Evolutionary conservation across 2,329 filamentous ascomycete genomes (phyloP).

Genomic region (Plenodomus tracheiphilus): DNA sequence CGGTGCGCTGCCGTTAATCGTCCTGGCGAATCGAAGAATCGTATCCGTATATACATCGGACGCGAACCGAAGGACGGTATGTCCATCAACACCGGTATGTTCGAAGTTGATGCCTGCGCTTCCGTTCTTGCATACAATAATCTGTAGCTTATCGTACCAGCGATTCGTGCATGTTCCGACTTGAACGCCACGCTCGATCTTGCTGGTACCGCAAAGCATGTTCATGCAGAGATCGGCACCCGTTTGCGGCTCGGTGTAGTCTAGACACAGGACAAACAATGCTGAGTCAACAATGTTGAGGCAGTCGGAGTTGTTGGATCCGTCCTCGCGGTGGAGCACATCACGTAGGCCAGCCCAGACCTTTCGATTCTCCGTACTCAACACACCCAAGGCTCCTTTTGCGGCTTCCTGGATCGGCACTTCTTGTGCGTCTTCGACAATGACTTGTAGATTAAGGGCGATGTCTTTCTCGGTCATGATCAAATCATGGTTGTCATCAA

Average conservation of each 20-base stretch:
- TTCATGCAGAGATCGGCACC: slow-evolving; percentile 91
- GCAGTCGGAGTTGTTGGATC: slow-evolving; percentile 93
- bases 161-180: slow-evolving; percentile 97
- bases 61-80: slow-evolving; percentile 94
- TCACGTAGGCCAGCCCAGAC: slow-evolving; percentile 92
- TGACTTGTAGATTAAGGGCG: slow-evolving; percentile 85
- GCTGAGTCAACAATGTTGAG: slow-evolving; percentile 95
- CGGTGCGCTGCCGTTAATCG: slow-evolving; percentile 92
- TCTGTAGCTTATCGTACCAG: slow-evolving; percentile 99
- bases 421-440: slow-evolving; percentile 86
- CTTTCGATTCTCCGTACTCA: slow-evolving; percentile 96
- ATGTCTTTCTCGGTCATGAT: slow-evolving; percentile 98
- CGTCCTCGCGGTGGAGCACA: slow-evolving; percentile 79
- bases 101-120: slow-evolving; percentile 99
- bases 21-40: slow-evolving; percentile 90
- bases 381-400: slow-evolving; percentile 89
- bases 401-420: slow-evolving; percentile 91
- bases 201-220: slow-evolving; percentile 95
- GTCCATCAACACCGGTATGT: slow-evolving; percentile 95
- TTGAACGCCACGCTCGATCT: slow-evolving; percentile 90
- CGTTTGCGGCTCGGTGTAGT: slow-evolving; percentile 83
- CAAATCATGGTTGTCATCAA: slow-evolving; percentile 90
- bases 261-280: slow-evolving; percentile 87
- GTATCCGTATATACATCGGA: slow-evolving; percentile 98
- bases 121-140: slow-evolving; percentile 98